Conservation (phyloP, 352 stramenopile genomes). For the Pythium sukuiense region DNA sequence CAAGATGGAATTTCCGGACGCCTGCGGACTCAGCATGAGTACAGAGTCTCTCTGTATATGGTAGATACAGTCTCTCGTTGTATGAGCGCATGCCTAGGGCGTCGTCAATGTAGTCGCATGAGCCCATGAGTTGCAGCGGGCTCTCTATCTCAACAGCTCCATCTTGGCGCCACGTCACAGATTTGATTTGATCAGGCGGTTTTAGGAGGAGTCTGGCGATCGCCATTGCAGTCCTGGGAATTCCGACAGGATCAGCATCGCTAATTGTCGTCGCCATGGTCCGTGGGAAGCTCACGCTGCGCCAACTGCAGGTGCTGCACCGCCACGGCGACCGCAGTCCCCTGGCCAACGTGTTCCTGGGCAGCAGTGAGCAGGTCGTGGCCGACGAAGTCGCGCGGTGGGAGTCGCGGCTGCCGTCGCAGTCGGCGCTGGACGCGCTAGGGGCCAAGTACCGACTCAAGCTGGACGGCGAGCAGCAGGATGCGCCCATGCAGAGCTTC, state of each 20-base stretch:
- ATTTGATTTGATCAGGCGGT: neutral
- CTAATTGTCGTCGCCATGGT: neutral
- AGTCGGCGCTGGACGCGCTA: conserved; percentile 38
- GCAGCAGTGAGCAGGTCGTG: conserved; percentile 32
- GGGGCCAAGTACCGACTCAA: conserved; percentile 32
- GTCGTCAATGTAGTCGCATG: neutral
- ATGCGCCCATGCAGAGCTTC: conserved; percentile 45
- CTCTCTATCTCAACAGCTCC: neutral
- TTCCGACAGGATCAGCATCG: neutral
- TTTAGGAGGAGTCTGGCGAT: neutral
- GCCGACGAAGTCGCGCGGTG: conserved; percentile 47
- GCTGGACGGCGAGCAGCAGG: conserved; percentile 20
- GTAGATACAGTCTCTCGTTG: no score
- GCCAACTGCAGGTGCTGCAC: conserved; percentile 78
- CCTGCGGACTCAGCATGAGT: neutral
- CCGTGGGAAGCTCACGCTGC: conserved; percentile 34
- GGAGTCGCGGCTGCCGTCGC: conserved; percentile 42
- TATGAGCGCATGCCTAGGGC: neutral
- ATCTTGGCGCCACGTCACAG: neutral
- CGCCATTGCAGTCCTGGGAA: neutral
- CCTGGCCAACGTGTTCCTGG: conserved; percentile 65
- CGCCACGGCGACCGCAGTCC: conserved; percentile 81
- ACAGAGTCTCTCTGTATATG: neutral
- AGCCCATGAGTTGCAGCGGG: neutral
- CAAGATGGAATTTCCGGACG: neutral